A percentile compares a stretch with the other conserved stretches of the same genome.
Conservation (phyloP, 805 yeast genomes). For the Vanderwaltozyma polyspora region DNA sequence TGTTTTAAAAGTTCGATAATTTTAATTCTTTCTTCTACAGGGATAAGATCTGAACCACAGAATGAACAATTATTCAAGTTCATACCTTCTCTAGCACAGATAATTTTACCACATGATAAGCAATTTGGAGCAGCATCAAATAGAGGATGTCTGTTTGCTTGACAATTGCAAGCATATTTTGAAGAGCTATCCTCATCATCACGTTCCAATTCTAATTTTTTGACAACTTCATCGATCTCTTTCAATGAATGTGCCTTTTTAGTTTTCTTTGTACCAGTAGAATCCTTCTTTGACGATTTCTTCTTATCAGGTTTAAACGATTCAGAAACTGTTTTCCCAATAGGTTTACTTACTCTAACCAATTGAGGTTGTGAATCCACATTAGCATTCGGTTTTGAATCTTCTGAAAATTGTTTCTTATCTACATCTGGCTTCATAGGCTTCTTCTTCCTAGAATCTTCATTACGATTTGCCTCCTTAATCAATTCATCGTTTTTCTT, state of each 20-base stretch:
- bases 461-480: background rate
- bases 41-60: constrained; percentile 62
- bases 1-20: constrained; percentile 41
- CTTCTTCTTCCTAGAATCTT: background rate
- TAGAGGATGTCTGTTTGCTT: constrained; percentile 79
- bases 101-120: constrained; percentile 84
- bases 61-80: constrained; percentile 71
- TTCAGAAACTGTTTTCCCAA: constrained; percentile 2
- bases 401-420: background rate
- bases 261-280: background rate
- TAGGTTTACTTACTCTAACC: background rate
- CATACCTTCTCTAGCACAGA: constrained; percentile 76
- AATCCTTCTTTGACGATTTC: background rate
- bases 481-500: background rate
- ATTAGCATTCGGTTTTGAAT: too few species aligned
- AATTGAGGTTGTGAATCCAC: too few species aligned
- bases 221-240: constrained; percentile 55
- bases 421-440: background rate
- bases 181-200: constrained; percentile 10
- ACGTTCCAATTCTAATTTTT: constrained; percentile 36
- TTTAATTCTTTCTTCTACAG: constrained; percentile 47
- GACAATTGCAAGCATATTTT: constrained; percentile 54
- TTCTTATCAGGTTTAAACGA: background rate
- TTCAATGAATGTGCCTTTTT: constrained; percentile 38
- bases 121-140: constrained; percentile 91